Percentiles rank a stretch among this genome's conserved stretches.
Conservation (phyloP, 495 filamentous ascomycete genomes). For the Aspergillus ellipticus region DNA sequence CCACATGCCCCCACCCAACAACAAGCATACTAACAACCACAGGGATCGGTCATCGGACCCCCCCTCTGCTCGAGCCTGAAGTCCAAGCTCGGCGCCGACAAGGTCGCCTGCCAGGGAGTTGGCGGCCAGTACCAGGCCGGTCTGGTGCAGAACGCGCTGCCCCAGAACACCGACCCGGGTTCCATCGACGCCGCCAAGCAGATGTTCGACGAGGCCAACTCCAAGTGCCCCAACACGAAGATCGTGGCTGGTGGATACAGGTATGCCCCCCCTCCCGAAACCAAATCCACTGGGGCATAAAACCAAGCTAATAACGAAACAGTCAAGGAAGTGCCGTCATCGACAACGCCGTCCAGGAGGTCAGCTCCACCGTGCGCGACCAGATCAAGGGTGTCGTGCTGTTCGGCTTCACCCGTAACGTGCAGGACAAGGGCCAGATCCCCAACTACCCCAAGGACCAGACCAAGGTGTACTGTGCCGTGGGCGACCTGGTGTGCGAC, state of each 20-base stretch:
- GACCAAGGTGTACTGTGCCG: conserved; percentile 47
- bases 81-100: conserved; percentile 19
- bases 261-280: conserved; percentile 17
- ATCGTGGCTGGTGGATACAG: conserved; percentile 55
- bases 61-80: conserved; percentile 33
- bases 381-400: conserved; percentile 50
- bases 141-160: conserved; percentile 21
- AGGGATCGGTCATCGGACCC: conserved; percentile 42
- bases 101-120: conserved; percentile 34
- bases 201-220: conserved; percentile 31
- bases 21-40: background rate
- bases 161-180: conserved; percentile 24
- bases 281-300: no score
- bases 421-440: conserved; percentile 44
- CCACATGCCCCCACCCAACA: background rate
- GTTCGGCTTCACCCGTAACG: conserved; percentile 55
- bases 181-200: conserved; percentile 37
- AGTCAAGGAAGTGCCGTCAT: conserved; percentile 55
- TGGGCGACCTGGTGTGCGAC: conserved; percentile 48
- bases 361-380: conserved; percentile 30
- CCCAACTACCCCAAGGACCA: conserved; percentile 42
- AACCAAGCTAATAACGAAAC: conserved; percentile 3
- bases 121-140: conserved; percentile 29
- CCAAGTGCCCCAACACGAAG: conserved; percentile 50
- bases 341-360: conserved; percentile 42